Percentiles rank a stretch among this genome's conserved stretches.
Conservation (phyloP, 2,329 filamentous ascomycete genomes). For the Raffaelea deltoideospora region DNA sequence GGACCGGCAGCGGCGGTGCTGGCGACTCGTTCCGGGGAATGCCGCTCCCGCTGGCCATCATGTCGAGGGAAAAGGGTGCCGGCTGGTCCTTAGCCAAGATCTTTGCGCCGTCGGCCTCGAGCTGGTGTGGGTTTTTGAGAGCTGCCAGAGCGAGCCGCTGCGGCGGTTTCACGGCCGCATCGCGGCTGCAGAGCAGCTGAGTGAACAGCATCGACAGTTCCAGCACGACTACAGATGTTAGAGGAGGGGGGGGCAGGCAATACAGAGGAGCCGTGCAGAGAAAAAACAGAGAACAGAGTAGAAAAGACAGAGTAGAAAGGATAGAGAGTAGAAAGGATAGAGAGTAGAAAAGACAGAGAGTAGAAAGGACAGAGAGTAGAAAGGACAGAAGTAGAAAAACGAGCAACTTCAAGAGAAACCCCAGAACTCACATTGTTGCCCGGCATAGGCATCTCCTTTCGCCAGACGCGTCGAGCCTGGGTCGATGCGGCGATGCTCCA, state of each 20-base stretch:
- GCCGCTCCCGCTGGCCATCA: neutral
- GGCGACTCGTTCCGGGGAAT: constrained; percentile 3
- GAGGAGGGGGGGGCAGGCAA: too few species aligned
- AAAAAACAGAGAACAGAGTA: neutral
- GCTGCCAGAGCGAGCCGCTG: constrained; percentile 69
- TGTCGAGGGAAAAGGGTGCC: constrained; percentile 1
- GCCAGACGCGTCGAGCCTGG: constrained; percentile 17
- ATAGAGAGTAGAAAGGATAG: neutral
- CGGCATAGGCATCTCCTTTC: constrained; percentile 15
- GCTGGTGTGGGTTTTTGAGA: constrained; percentile 28
- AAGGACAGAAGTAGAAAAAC: neutral
- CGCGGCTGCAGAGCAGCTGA: constrained; percentile 49
- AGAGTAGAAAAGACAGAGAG: neutral
- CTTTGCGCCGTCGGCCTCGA: constrained; percentile 9
- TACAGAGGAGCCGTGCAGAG: too few species aligned
- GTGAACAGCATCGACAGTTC: constrained; percentile 58
- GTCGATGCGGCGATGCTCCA: constrained; percentile 35
- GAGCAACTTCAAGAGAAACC: neutral
- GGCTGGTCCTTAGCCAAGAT: constrained; percentile 4
- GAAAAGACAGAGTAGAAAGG: neutral
- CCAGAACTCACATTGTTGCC: constrained; percentile 57
- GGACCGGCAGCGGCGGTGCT: constrained; percentile 32
- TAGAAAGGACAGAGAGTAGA: neutral
- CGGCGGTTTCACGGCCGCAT: constrained; percentile 51
- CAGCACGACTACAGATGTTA: constrained; percentile 43